These are phyloP conservation scores for Epipyxis sp. DNA, from an alignment of 108 stramenopile genomes.

Conservation along the genomic window DNA sequence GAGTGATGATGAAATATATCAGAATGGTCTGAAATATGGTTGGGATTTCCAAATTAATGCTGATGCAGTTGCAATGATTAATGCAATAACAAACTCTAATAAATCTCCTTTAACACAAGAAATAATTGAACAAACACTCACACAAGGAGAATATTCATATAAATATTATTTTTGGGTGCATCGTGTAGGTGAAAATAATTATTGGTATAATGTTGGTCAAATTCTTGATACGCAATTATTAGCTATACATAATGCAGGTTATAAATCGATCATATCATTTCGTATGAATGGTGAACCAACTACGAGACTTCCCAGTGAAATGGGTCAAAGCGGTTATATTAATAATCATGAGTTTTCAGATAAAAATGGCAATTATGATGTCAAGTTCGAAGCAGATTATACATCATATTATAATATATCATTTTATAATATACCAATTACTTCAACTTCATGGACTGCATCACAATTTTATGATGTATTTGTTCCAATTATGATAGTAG, in stretches of 20 bases:
- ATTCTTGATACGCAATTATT: conserved; percentile 22
- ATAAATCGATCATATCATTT: conserved; percentile 22
- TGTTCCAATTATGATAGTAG: neutral
- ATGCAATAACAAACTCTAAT: neutral
- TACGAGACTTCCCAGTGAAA: neutral
- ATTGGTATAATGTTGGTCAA: conserved; percentile 33
- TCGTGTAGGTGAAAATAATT: conserved; percentile 24
- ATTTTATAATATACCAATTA: conserved; percentile 3
- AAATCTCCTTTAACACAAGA: neutral
- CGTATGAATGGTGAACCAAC: conserved; percentile 15
- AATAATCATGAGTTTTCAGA: conserved; percentile 30
- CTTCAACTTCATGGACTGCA: neutral
- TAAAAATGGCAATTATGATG: conserved; percentile 1
- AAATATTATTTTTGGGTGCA: conserved; percentile 25
- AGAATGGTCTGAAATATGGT: neutral
- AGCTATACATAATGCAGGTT: conserved; percentile 11
- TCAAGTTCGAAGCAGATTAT: neutral
- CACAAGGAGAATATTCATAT: conserved; percentile 25
- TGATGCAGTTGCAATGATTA: conserved; percentile 19
- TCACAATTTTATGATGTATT: neutral
- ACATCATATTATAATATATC: neutral
- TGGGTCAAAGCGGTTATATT: neutral
- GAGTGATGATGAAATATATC: conserved; percentile 12
- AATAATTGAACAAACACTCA: conserved; percentile 17
- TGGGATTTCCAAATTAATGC: conserved; percentile 8